Percentiles rank a stretch among this genome's conserved stretches.
Conservation (phyloP, 306 rosid species). For the Morella rubra region DNA sequence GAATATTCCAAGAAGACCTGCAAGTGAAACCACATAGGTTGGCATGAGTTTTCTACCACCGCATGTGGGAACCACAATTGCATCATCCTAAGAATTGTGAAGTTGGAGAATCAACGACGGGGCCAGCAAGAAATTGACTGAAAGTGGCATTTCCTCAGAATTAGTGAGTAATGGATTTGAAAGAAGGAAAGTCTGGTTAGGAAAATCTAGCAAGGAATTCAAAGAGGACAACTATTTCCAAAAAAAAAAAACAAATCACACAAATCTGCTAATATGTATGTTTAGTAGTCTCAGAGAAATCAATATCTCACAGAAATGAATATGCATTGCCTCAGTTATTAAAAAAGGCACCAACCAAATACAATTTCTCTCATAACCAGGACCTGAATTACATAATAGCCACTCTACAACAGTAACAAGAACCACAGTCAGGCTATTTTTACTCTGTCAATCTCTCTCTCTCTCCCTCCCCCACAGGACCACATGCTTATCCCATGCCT, state of each 20-base stretch:
- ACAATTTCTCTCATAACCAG: not conserved
- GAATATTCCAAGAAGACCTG: conserved; percentile 80
- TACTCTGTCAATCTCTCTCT: not conserved
- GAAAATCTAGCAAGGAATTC: not conserved
- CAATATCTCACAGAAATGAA: not conserved
- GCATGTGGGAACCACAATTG: no score
- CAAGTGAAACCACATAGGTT: conserved; percentile 22
- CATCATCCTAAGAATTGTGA: no score
- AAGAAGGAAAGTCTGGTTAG: not conserved
- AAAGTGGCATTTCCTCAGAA: not conserved
- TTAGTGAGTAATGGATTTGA: not conserved
- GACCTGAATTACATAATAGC: not conserved
- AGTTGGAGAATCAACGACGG: no score
- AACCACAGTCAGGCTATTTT: not conserved
- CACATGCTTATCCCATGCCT: not conserved
- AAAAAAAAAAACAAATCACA: not conserved
- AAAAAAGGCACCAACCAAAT: not conserved
- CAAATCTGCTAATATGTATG: not conserved
- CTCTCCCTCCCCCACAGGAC: not conserved
- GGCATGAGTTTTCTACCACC: no score
- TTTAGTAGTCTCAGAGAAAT: not conserved
- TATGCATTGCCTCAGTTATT: not conserved
- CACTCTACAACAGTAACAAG: not conserved
- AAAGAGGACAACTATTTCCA: not conserved
- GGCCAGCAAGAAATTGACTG: not conserved